Conservation (phyloP, 306 rosid genomes). For the Prunus padus region DNA sequence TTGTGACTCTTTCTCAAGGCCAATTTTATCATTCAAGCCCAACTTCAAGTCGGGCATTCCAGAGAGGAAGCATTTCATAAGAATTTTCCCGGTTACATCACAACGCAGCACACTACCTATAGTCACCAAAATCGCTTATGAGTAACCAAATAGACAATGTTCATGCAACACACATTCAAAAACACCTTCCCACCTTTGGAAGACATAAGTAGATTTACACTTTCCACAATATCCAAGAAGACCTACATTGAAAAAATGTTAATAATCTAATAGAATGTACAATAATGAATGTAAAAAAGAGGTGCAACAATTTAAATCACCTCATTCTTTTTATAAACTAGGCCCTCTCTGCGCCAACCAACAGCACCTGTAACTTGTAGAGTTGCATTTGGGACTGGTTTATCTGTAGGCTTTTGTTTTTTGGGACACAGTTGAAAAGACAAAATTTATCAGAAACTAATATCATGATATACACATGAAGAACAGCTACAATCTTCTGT, state of each 20-base stretch:
- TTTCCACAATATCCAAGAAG: conserved; percentile 90
- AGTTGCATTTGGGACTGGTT: conserved; percentile 87
- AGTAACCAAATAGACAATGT: conserved; percentile 23
- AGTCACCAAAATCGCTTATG: conserved; percentile 32
- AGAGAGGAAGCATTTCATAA: conserved; percentile 94
- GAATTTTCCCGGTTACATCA: conserved; percentile 88
- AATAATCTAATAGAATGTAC: not conserved
- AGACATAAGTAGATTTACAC: conserved; percentile 94
- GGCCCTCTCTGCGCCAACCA: conserved; percentile 98
- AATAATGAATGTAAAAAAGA: conserved; percentile 16
- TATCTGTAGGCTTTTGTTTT: conserved; percentile 53
- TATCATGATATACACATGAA: not conserved
- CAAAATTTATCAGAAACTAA: conserved; percentile 7
- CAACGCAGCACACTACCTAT: conserved; percentile 86
- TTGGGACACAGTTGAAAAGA: conserved; percentile 4
- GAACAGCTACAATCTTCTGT: not conserved
- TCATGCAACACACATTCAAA: conserved; percentile 11
- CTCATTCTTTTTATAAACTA: conserved; percentile 84
- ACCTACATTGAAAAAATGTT: conserved; percentile 50
- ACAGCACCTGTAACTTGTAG: conserved; percentile 96
- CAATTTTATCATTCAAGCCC: conserved; percentile 94
- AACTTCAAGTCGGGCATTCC: conserved; percentile 98
- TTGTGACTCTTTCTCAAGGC: conserved; percentile 96
- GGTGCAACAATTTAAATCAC: conserved; percentile 28
- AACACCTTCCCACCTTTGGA: conserved; percentile 64